Conservation (phyloP, 768 basidiomycete species). For the Suillus paluster region DNA sequence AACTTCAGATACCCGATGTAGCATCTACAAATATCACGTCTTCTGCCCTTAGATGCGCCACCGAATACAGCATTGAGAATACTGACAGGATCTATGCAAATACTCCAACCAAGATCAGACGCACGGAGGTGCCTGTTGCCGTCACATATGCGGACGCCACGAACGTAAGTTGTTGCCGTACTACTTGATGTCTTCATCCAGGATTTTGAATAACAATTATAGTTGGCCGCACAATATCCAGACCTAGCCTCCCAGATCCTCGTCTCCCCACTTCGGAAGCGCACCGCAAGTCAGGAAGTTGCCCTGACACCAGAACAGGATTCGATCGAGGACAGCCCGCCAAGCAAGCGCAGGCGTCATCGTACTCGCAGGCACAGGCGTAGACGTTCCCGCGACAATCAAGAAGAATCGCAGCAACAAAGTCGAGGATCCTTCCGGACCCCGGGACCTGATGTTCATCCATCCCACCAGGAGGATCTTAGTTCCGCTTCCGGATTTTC, state of each 20-base stretch:
- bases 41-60: neutral
- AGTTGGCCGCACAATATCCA: constrained; percentile 41
- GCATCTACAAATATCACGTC: neutral
- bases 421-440: constrained; percentile 1
- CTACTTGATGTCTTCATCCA: neutral
- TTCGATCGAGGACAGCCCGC: neutral
- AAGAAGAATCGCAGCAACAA: constrained; percentile 4
- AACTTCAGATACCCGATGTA: neutral
- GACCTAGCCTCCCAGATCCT: constrained; percentile 40
- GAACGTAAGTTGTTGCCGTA: constrained; percentile 33
- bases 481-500: neutral
- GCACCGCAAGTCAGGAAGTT: neutral
- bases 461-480: neutral
- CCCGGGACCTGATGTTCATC: neutral
- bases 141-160: constrained; percentile 46
- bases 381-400: neutral
- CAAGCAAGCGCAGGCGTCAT: neutral
- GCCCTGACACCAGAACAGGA: neutral
- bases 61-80: neutral
- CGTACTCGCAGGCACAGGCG: neutral
- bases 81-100: neutral
- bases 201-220: neutral
- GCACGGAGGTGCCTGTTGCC: constrained; percentile 12
- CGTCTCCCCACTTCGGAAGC: constrained; percentile 28
- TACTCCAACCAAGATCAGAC: neutral